Evolutionary conservation across 768 basidiomycete species (phyloP), one percentile per base, ranked within the genome.

Genomic region (Cystofilobasidium bisporidii): DNA sequence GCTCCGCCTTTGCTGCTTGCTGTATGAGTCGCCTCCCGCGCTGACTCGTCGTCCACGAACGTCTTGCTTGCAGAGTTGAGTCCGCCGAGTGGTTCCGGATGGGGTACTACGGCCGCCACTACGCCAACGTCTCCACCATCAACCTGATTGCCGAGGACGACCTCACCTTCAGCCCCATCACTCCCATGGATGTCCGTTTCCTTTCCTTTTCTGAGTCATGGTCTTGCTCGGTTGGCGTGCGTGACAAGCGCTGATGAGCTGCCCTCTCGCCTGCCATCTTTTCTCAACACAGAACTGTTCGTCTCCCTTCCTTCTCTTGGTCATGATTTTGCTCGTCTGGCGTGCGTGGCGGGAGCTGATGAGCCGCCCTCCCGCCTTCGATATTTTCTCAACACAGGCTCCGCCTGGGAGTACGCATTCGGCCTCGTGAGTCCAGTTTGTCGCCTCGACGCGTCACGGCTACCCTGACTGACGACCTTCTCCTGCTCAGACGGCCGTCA

Each of bases 21-120:
- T 28, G 28, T 11, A 10, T 57, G 40, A 9, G 40, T 41, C 10
- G 74, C n/a, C 65, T n/a, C 68, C 38, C 71, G 75, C 24, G 65
- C 72, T 26, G 55, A 63, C 12, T 62, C 74, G 33, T 17, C 72
- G 30, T 72, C 73, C 30, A 71, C 67, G 43, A 47, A n/a, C n/a
- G n/a, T n/a, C n/a, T n/a, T n/a, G n/a, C n/a, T 63, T 0, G 30
- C 69, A 77, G 79, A 62, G 53, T 80, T n/a, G 80, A 81, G 67
- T 79, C 79, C 3, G 76, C 80, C 2, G 22, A 74, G 76, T 81
- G 79, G 74, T 81, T 81, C 71, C 75, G 74, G 45, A 55, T 75
- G 38, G 79, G 79, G 0, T 78, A 79, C 72, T 78, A 78, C 67
- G 81, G 80, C 17, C 75, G 76, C 18, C 33, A 65, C 38, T 77